Evolutionary conservation across 169 alveolate genomes (phyloP).

Genomic region (Plasmodium relictum): DNA sequence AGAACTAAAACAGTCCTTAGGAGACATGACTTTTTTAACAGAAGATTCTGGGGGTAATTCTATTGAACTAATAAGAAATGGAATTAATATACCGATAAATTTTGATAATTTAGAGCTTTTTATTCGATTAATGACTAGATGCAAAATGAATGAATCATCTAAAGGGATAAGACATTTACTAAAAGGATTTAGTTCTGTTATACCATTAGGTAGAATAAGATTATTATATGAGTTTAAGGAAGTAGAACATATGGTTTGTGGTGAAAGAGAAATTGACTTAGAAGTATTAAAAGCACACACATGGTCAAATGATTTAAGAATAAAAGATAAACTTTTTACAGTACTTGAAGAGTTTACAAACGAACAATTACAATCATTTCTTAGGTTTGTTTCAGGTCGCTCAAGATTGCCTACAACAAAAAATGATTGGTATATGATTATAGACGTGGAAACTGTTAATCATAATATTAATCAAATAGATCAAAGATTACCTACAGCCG

Average conservation of each 20-base stretch:
- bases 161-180: slow-evolving; percentile 85
- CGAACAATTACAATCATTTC: slow-evolving; percentile 90
- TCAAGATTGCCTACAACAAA: slow-evolving; percentile 92
- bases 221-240: slow-evolving; percentile 87
- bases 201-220: slow-evolving; percentile 92
- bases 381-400: slow-evolving; percentile 93
- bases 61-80: slow-evolving; percentile 83
- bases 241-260: slow-evolving; percentile 92
- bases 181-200: slow-evolving; percentile 90
- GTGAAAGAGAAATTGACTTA: slow-evolving; percentile 91
- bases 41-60: slow-evolving; percentile 83
- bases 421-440: slow-evolving; percentile 91
- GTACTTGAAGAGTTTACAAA: slow-evolving; percentile 90
- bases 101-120: slow-evolving; percentile 86
- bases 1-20: slow-evolving; percentile 72
- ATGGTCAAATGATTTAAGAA: slow-evolving; percentile 85
- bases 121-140: slow-evolving; percentile 87
- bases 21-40: slow-evolving; percentile 83
- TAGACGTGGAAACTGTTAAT: slow-evolving; percentile 86
- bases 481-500: slow-evolving; percentile 92
- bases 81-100: slow-evolving; percentile 85
- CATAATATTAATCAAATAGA: slow-evolving; percentile 75
- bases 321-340: slow-evolving; percentile 89
- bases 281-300: slow-evolving; percentile 90
- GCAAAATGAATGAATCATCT: slow-evolving; percentile 89